These are phyloP conservation scores for Cynara cardunculus DNA, from an alignment of 129 eudicot genomes.

Conservation along the genomic window DNA sequence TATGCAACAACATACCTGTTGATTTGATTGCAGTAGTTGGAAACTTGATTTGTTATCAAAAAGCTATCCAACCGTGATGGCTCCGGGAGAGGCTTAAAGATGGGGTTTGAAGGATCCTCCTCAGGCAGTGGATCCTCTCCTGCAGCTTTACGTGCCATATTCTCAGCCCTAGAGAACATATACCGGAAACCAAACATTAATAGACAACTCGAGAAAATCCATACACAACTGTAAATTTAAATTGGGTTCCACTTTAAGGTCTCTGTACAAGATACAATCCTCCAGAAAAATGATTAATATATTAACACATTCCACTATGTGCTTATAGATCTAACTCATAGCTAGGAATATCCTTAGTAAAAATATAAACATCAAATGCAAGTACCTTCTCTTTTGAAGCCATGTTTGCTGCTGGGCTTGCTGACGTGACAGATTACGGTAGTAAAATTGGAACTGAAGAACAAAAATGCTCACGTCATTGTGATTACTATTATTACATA, in stretches of 20 bases:
- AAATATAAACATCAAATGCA: conserved; percentile 1
- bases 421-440: conserved; percentile 89
- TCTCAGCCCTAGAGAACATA: conserved; percentile 68
- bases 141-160: conserved; percentile 81
- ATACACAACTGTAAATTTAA: neutral
- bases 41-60: conserved; percentile 84
- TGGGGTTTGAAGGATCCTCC: conserved; percentile 88
- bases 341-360: neutral
- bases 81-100: conserved; percentile 88
- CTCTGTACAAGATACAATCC: neutral
- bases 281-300: neutral
- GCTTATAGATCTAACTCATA: neutral
- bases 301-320: neutral
- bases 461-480: neutral
- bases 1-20: conserved; percentile 56
- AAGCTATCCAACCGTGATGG: conserved; percentile 94
- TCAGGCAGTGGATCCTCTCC: conserved; percentile 98
- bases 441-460: conserved; percentile 80
- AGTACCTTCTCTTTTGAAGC: conserved; percentile 97
- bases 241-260: neutral
- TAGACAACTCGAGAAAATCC: neutral
- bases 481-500: neutral
- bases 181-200: conserved; percentile 5
- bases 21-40: conserved; percentile 94
- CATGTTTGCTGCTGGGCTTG: conserved; percentile 99